Evolutionary conservation across 2,329 filamentous ascomycete genomes (phyloP).

Genomic region (Fusarium proliferatum): DNA sequence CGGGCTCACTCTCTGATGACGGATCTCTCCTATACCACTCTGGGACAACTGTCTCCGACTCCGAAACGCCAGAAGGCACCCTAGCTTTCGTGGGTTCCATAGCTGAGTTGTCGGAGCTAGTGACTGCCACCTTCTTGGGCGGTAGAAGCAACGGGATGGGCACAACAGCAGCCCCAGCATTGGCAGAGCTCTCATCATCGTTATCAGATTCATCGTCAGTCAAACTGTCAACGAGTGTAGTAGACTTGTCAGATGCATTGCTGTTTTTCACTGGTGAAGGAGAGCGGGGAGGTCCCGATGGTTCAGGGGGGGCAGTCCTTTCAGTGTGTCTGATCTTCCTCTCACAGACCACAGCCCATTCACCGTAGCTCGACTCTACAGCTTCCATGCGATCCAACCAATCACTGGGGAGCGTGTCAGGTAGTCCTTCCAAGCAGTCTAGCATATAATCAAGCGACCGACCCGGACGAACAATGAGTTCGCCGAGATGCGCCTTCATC

Average conservation of each 20-base stretch:
- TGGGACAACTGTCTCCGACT: constrained; percentile 40
- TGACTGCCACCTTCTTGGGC: constrained; percentile 17
- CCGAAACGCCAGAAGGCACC: constrained; percentile 37
- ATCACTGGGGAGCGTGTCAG: constrained; percentile 83
- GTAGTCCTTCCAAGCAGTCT: constrained; percentile 83
- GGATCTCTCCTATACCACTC: constrained; percentile 22
- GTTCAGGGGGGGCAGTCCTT: constrained; percentile 48
- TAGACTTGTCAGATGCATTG: constrained; percentile 9
- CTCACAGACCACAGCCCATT: constrained; percentile 85
- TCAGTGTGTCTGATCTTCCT: constrained; percentile 77
- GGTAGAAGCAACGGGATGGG: constrained; percentile 41
- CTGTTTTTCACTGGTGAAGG: constrained; percentile 38
- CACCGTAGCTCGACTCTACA: constrained; percentile 80
- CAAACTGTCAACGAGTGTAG: constrained; percentile 12
- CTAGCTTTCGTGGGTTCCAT: constrained; percentile 27
- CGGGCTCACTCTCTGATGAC: constrained; percentile 26
- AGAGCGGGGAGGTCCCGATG: constrained; percentile 31
- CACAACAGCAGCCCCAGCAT: constrained; percentile 20
- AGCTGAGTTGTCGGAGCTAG: background rate
- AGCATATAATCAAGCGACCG: constrained; percentile 84
- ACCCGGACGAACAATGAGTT: constrained; percentile 76
- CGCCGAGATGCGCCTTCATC: constrained; percentile 73
- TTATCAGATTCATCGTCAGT: constrained; percentile 22
- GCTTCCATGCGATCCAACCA: constrained; percentile 91
- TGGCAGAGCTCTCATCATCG: constrained; percentile 34